These are phyloP conservation scores for Rhynchospora breviuscula DNA, from an alignment of 176 grass and related monocot species.

Conservation along the genomic window DNA sequence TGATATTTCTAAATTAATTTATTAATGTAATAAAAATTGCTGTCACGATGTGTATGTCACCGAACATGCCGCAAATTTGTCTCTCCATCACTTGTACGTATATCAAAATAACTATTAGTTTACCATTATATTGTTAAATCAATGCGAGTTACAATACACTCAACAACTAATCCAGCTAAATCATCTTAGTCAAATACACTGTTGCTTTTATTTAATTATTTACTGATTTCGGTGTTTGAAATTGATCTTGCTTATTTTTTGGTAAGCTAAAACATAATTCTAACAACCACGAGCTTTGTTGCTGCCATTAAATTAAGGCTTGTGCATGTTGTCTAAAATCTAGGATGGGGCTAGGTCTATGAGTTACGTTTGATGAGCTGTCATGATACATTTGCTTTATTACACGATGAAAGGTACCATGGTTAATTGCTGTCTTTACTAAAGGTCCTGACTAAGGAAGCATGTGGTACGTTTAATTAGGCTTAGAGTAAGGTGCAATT, in stretches of 20 bases:
- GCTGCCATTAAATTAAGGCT: neutral
- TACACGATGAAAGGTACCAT: neutral
- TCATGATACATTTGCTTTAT: neutral
- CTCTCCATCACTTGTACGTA: neutral
- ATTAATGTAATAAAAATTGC: too few species aligned
- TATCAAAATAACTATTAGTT: neutral
- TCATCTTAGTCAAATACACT: neutral
- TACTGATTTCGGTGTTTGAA: neutral
- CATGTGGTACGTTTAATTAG: neutral
- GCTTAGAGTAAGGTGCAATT: neutral
- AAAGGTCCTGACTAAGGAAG: neutral
- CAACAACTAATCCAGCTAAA: neutral
- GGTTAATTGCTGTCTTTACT: constrained; percentile 7
- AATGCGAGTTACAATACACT: neutral
- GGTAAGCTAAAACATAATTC: neutral
- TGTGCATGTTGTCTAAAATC: neutral
- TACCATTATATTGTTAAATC: neutral
- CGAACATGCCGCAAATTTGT: too few species aligned
- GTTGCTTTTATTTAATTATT: neutral
- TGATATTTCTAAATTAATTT: too few species aligned
- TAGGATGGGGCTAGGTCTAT: neutral
- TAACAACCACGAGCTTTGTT: neutral
- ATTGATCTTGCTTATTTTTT: neutral
- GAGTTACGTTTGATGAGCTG: neutral
- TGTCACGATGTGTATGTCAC: too few species aligned